Base-by-base conservation (phyloP, 2,329 filamentous ascomycete species). In the Colletotrichum gigasporum region DNA sequence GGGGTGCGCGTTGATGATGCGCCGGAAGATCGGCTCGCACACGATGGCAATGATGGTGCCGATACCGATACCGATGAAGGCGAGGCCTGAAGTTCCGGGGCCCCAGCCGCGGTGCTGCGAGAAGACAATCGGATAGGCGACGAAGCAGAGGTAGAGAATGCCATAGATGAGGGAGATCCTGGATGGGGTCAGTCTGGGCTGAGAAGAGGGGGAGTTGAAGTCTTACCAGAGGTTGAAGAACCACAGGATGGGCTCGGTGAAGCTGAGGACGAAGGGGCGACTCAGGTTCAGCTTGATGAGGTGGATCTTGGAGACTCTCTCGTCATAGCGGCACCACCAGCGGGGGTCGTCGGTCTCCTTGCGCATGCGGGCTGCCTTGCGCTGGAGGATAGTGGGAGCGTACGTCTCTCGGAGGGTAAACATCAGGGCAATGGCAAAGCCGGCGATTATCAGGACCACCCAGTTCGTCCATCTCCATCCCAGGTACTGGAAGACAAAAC, bases 391-490 rank as follows among this genome's bases (percentile, higher is more conserved):
- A 0, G 83, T 83, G 1, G 92, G 93, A 1, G 88, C 85, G 70
- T 96, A 96, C 0, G 92, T 95, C 77, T 97, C 93, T 66, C 86
- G 86, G 48, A 91, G 81, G 2, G 85, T 80, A 2, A 82, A 72
- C 69, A 93, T 85, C 68, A 90, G 78, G 18, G 84, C 66, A 60
- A 89, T 85, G 0, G 87, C 87, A 0, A 85, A 81, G 1, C 86
- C 92, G 0, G 86, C 85, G 9, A 93, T 82, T 53, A 96, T 94
- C 71, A 95, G 78, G 8, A 90, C 86, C 18, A 96, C 83, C 91
- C 92, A 97, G 72, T 92, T 91, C 35, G 90, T 90, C 93, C 93
- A 97, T 28, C 94, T 81, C 94, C 94, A 97, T 10, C 93, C 93
- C 2, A 96, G 80, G 67, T 91, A 88, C 75, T 94, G 83, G 68